Evolutionary conservation across 2,329 filamentous ascomycete genomes (phyloP).

Genomic region (Cadophora sp.): DNA sequence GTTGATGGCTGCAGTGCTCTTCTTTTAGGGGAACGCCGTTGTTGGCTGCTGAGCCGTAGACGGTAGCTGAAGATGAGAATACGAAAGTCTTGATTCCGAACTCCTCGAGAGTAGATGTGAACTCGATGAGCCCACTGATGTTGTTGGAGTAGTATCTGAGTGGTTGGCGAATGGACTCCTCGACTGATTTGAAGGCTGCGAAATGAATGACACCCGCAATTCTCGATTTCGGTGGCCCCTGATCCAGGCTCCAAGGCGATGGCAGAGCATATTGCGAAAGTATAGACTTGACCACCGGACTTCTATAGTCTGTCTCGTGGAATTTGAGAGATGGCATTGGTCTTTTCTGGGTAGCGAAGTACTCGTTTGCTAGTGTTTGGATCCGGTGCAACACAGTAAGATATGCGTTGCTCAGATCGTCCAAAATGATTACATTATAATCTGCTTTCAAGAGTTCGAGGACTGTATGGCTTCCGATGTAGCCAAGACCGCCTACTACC

Average conservation of each 20-base stretch:
- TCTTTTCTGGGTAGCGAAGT: conserved; percentile 22
- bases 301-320: conserved; percentile 35
- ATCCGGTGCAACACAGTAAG: conserved; percentile 33
- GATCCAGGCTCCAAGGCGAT: not conserved
- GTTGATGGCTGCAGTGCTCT: conserved; percentile 59
- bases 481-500: conserved; percentile 54
- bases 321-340: conserved; percentile 26
- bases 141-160: conserved; percentile 72
- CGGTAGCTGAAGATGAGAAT: conserved; percentile 70
- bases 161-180: conserved; percentile 64
- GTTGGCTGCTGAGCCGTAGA: conserved; percentile 63
- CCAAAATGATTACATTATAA: conserved; percentile 51
- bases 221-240: conserved; percentile 30
- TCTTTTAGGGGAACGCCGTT: conserved; percentile 58
- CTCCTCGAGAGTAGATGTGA: conserved; percentile 60
- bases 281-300: conserved; percentile 1
- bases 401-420: conserved; percentile 45
- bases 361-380: conserved; percentile 29
- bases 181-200: conserved; percentile 69
- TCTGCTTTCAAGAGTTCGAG: conserved; percentile 54
- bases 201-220: conserved; percentile 67
- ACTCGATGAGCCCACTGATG: conserved; percentile 65
- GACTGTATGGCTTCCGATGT: conserved; percentile 55
- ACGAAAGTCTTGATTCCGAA: conserved; percentile 69
- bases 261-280: conserved; percentile 1